These are phyloP conservation scores for Endotrypanum monterogeii DNA, from an alignment of 208 protist species.

Conservation along the genomic window DNA sequence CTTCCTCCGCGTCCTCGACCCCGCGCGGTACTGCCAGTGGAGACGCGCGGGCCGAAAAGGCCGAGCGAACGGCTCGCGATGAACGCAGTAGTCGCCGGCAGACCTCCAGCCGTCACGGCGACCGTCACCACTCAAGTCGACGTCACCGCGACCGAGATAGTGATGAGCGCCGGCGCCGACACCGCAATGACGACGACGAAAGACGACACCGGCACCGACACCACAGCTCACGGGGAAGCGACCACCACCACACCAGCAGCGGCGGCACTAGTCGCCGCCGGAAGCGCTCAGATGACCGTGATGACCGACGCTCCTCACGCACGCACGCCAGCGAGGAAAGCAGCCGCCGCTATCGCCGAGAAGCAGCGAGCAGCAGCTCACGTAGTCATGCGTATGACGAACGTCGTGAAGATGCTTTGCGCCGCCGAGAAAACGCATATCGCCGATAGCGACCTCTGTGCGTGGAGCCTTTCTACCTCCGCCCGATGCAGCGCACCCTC, in stretches of 20 bases:
- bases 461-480: not conserved
- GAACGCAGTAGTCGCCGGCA: conserved; percentile 20
- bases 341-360: conserved; percentile 19
- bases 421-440: conserved; percentile 23
- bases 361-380: not conserved
- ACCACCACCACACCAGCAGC: conserved; percentile 5
- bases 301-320: conserved; percentile 1
- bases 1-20: not conserved
- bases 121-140: conserved; percentile 16
- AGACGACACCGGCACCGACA: conserved; percentile 9
- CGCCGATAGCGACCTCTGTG: not conserved
- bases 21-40: not conserved
- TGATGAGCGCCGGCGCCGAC: conserved; percentile 13
- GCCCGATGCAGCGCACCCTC: no score
- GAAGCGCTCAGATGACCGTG: conserved; percentile 16
- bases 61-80: conserved; percentile 5
- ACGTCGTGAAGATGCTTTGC: conserved; percentile 55
- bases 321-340: conserved; percentile 15
- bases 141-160: conserved; percentile 33
- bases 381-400: conserved; percentile 46
- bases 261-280: conserved; percentile 15
- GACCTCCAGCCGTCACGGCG: conserved; percentile 9
- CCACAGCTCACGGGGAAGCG: conserved; percentile 6
- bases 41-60: not conserved
- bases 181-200: conserved; percentile 22